These are phyloP conservation scores for Populus simonii DNA, from an alignment of 345 rosid genomes.

Conservation along the genomic window DNA sequence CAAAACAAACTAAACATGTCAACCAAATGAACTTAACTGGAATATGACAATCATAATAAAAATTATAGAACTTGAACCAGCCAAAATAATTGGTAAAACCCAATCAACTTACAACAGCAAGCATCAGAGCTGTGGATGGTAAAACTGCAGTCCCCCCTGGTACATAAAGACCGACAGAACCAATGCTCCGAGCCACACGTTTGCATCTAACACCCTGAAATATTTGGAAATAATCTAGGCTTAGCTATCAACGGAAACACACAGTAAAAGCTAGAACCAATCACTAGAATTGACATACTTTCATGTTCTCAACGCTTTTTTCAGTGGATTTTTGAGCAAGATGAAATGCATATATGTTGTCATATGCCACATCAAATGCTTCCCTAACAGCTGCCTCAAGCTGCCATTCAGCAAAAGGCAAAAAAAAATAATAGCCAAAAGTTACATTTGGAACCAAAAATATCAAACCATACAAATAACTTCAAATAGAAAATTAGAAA, in stretches of 20 bases:
- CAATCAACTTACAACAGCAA: conserved; percentile 64
- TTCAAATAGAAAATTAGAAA: too few relatives aligned
- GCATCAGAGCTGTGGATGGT: conserved; percentile 95
- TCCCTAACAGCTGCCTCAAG: conserved; percentile 55
- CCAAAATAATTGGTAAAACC: not conserved
- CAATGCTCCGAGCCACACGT: conserved; percentile 80
- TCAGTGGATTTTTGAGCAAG: conserved; percentile 70
- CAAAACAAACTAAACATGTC: conserved; percentile 17
- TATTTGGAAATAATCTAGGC: conserved; percentile 1
- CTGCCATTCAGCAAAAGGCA: conserved; percentile 23
- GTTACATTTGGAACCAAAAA: too few relatives aligned
- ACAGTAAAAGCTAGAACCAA: conserved; percentile 14
- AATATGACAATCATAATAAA: not conserved
- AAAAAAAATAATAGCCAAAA: too few relatives aligned
- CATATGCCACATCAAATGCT: conserved; percentile 90
- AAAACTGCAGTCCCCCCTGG: conserved; percentile 94
- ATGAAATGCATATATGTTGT: conserved; percentile 84
- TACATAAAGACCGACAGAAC: conserved; percentile 91
- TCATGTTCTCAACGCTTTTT: conserved; percentile 70
- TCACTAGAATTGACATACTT: conserved; percentile 42
- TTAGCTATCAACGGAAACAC: not conserved
- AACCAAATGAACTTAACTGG: conserved; percentile 4
- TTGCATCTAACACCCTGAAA: conserved; percentile 85
- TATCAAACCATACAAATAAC: not conserved
- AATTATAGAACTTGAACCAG: not conserved